Conservation (phyloP, 768 basidiomycete genomes). For the Serendipita sp. region DNA sequence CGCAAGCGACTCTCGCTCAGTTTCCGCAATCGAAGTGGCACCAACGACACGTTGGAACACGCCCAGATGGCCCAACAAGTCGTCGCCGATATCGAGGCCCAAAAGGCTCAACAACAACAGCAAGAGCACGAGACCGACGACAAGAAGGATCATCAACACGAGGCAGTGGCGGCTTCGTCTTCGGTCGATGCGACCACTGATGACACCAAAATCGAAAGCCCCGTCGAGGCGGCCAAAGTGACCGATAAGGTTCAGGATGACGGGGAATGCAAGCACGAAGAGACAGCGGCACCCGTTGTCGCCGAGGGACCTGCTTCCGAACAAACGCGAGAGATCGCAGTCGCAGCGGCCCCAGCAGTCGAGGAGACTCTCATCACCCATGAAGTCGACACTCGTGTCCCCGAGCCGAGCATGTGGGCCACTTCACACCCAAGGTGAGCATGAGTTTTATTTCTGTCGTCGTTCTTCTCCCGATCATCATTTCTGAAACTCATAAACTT, state of each 20-base stretch:
- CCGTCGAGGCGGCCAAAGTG: neutral
- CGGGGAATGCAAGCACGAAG: neutral
- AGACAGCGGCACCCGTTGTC: neutral
- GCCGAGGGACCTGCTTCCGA: neutral
- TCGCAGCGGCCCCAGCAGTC: neutral
- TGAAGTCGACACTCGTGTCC: neutral
- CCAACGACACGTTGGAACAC: neutral
- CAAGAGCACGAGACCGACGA: neutral
- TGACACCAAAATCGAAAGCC: neutral
- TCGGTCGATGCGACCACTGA: neutral
- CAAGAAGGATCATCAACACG: neutral
- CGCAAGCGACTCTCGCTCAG: neutral
- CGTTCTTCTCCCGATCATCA: too few relatives aligned
- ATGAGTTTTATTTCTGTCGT: too few relatives aligned
- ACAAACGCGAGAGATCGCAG: neutral
- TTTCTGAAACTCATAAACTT: too few relatives aligned
- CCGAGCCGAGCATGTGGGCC: neutral
- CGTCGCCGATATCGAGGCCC: neutral
- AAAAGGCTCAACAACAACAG: neutral
- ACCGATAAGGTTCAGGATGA: neutral
- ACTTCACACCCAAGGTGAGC: neutral
- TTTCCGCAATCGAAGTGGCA: neutral
- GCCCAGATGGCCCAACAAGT: neutral
- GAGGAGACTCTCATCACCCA: neutral
- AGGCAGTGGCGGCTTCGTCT: neutral